Conservation (phyloP, 2,329 filamentous ascomycete species). For the Mollisia scopiformis region DNA sequence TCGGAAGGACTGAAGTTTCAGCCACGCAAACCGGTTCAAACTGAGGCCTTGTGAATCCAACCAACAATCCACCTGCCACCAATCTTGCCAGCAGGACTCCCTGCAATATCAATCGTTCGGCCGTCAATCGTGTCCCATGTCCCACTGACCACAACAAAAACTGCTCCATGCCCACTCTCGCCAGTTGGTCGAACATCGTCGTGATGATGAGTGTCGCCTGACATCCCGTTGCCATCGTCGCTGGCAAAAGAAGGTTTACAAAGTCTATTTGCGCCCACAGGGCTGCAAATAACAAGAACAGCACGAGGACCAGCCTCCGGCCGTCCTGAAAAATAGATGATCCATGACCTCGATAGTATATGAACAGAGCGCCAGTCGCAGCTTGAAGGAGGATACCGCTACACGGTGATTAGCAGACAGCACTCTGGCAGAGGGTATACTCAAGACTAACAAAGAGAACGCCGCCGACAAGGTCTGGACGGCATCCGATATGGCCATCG, state of each 20-base stretch:
- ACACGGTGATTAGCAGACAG: constrained; percentile 19
- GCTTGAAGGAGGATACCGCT: constrained; percentile 39
- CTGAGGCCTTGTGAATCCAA: constrained; percentile 36
- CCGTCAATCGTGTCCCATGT: constrained; percentile 32
- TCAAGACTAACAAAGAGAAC: constrained; percentile 37
- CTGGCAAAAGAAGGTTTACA: constrained; percentile 32
- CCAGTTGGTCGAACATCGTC: constrained; percentile 37
- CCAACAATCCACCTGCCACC: constrained; percentile 33
- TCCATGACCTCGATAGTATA: constrained; percentile 35
- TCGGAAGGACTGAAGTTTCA: constrained; percentile 31
- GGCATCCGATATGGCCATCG: constrained; percentile 35
- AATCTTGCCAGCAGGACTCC: constrained; percentile 32
- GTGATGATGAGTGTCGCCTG: constrained; percentile 34
- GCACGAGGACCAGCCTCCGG: constrained; percentile 41
- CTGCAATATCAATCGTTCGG: constrained; percentile 32
- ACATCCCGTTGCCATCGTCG: constrained; percentile 27
- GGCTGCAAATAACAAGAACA: constrained; percentile 38
- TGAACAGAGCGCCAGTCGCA: constrained; percentile 33
- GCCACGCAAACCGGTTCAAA: constrained; percentile 37
- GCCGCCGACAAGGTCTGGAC: constrained; percentile 37
- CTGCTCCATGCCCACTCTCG: constrained; percentile 35
- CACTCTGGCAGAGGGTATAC: background rate
- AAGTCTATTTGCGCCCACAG: constrained; percentile 38
- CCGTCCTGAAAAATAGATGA: constrained; percentile 37
- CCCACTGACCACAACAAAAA: constrained; percentile 38